These are phyloP conservation scores for Nemania sp. DNA, from an alignment of 2,329 filamentous ascomycete genomes.

Conservation along the genomic window DNA sequence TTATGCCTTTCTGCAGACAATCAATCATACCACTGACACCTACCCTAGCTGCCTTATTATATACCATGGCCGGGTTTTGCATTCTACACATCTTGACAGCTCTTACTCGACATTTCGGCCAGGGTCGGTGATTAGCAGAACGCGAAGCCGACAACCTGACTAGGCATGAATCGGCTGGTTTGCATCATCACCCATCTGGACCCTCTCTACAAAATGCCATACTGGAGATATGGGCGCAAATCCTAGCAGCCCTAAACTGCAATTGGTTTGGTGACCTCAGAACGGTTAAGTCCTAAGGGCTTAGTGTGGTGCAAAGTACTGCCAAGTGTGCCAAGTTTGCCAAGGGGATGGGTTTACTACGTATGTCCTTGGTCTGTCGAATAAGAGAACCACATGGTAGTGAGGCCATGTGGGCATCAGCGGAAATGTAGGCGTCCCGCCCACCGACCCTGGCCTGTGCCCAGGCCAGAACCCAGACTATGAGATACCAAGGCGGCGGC, in stretches of 20 bases:
- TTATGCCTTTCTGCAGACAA: not conserved
- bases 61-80: not conserved
- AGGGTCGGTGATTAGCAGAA: conserved; percentile 12
- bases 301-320: not conserved
- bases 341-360: too few relatives aligned
- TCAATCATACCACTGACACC: not conserved
- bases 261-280: not conserved
- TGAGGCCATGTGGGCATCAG: not conserved
- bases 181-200: conserved; percentile 10
- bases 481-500: not conserved
- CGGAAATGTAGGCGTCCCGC: not conserved
- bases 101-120: not conserved
- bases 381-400: not conserved
- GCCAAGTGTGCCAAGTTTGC: too few relatives aligned
- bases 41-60: not conserved
- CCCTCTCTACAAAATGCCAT: not conserved
- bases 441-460: not conserved
- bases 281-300: not conserved
- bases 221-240: not conserved
- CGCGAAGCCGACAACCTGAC: conserved; percentile 19
- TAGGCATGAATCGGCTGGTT: not conserved
- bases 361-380: too few relatives aligned
- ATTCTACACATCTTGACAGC: not conserved
- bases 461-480: too few relatives aligned
- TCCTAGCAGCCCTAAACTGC: not conserved